Evolutionary conservation across 2,329 filamentous ascomycete species (phyloP), one percentile per base, ranked within the genome.

Genomic region (Fusarium pilosicola): DNA sequence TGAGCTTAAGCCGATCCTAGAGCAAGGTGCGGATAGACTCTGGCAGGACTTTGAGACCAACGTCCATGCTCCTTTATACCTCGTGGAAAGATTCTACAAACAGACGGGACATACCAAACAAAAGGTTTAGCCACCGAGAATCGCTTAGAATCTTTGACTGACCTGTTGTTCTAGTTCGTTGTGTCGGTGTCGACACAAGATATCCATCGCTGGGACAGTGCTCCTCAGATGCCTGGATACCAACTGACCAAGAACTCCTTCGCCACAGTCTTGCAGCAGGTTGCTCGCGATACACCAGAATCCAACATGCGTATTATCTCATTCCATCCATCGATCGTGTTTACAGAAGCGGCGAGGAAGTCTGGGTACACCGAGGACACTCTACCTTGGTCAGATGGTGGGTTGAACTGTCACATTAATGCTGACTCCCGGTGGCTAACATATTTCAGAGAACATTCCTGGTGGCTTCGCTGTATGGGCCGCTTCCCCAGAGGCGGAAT

Each of bases 381-480:
- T 15, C 36, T 77, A 15, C 75, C 75, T 7, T 77, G 75, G 75
- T 62, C 64, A 7, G 66, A 75, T 15, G 74, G 75, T 76, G 30
- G 7, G 65, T 44, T 24, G 1, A 4, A 32, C 5, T 6, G 15
- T n/a, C 2, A 14, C 6, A 3, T 11, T 45, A 5, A 26, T 12
- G 1, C 15, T 22, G 6, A 28, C 39, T 24, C 17, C 4, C 2
- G 12, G 3, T 24, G 6, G 14, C 30, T 68, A 5, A 61, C 6
- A 11, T 0, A 18, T 22, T 34, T 1, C 48, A 83, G 81, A 79
- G n/a, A 78, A 80, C 38, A 78, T 86, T 2, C 82, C 84, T 0
- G 84, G 79, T 9, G 70, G 81, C n/a, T 87, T 86, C 61, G 74
- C 79, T 13, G 79, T 86, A 3, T 87, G 85, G 85, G 77, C 39